phyloP scores from a whole-genome alignment of 768 basidiomycete species.

The Hemileccinum impolitum region DNA sequence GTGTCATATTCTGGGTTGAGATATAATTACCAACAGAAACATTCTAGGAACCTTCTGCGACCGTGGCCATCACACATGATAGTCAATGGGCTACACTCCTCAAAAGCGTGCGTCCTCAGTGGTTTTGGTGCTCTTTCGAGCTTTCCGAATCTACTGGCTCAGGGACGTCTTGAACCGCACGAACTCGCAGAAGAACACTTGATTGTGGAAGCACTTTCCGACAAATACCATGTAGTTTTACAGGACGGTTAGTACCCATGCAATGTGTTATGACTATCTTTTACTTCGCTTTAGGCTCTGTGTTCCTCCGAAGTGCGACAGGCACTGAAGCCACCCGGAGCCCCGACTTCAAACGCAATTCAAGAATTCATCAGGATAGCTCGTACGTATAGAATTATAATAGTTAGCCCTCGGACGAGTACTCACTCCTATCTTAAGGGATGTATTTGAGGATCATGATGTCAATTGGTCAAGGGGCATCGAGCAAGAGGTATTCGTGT shows the following conservation, averaged over 20 bases:
- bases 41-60: not conserved
- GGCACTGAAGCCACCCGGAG: not conserved
- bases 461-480: too few species aligned
- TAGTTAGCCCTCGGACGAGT: too few species aligned
- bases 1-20: not conserved
- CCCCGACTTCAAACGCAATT: too few species aligned
- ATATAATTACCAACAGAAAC: too few species aligned
- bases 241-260: not conserved
- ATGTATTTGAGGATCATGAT: too few species aligned
- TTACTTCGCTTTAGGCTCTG: not conserved
- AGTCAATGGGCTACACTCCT: slow-evolving; percentile 4
- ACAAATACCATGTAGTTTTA: not conserved
- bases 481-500: too few species aligned
- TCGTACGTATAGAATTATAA: too few species aligned
- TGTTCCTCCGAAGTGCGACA: not conserved
- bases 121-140: not conserved
- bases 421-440: too few species aligned
- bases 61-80: slow-evolving; percentile 2
- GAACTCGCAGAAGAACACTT: not conserved
- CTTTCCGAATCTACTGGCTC: not conserved
- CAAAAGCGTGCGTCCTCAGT: not conserved
- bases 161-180: not conserved
- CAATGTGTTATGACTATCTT: not conserved
- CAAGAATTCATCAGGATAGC: too few species aligned
- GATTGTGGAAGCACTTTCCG: not conserved